phyloP scores from a whole-genome alignment of 2,329 filamentous ascomycete species.

The Bipolaris victoriae region DNA sequence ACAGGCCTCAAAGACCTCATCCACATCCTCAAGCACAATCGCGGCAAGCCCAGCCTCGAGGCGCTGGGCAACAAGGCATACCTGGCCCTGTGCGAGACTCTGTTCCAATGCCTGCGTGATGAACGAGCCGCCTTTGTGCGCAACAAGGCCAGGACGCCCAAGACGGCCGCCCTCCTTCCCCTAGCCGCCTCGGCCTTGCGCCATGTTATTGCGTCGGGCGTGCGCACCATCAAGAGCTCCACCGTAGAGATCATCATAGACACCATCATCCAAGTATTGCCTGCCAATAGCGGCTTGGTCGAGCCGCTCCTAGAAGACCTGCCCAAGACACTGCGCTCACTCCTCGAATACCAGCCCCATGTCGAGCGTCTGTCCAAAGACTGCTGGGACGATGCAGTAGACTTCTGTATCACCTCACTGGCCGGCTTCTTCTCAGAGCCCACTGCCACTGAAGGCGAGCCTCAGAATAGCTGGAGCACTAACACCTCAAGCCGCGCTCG shows the following conservation, averaged over 20 bases:
- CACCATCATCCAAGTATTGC: slow-evolving; percentile 79
- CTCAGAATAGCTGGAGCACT: slow-evolving; percentile 38
- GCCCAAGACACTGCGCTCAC: slow-evolving; percentile 71
- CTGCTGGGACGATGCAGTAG: slow-evolving; percentile 71
- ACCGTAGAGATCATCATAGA: slow-evolving; percentile 80
- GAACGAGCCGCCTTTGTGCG: slow-evolving; percentile 70
- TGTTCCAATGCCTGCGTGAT: slow-evolving; percentile 71
- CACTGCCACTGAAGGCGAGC: slow-evolving; percentile 29
- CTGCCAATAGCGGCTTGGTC: slow-evolving; percentile 67
- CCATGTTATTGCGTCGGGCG: slow-evolving; percentile 71
- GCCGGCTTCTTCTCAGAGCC: slow-evolving; percentile 31
- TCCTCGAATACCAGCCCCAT: slow-evolving; percentile 77
- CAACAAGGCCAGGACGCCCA: slow-evolving; percentile 52
- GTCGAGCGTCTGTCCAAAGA: slow-evolving; percentile 75
- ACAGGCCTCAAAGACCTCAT: slow-evolving; percentile 62
- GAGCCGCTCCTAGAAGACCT: slow-evolving; percentile 77
- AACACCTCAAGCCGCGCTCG: slow-evolving; percentile 37
- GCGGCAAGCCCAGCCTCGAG: slow-evolving; percentile 50
- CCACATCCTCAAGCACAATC: slow-evolving; percentile 62
- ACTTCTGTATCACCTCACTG: slow-evolving; percentile 74
- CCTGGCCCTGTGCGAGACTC: slow-evolving; percentile 77
- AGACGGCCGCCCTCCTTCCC: slow-evolving; percentile 61
- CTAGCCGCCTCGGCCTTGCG: slow-evolving; percentile 75
- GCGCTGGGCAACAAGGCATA: slow-evolving; percentile 76
- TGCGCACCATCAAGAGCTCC: slow-evolving; percentile 72